Conservation (phyloP, 768 basidiomycete genomes). For the Pulveroboletus sp. region DNA sequence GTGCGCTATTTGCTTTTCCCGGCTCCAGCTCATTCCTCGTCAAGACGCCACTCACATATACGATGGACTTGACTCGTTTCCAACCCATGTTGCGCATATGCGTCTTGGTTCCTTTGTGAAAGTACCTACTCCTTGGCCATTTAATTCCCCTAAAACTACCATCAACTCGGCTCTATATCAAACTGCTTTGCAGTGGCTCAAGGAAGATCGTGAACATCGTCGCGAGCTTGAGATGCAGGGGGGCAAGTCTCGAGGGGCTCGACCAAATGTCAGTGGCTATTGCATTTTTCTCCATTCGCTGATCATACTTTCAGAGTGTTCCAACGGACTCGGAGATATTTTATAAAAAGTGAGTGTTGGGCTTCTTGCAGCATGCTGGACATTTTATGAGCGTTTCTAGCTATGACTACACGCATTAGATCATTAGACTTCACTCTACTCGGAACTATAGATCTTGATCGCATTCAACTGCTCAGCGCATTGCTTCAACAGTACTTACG, state of each 20-base stretch:
- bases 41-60: slow-evolving; percentile 97
- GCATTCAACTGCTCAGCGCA: slow-evolving; percentile 12
- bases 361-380: background rate
- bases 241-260: slow-evolving; percentile 60
- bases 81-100: slow-evolving; percentile 93
- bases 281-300: background rate
- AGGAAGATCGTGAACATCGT: slow-evolving; percentile 72
- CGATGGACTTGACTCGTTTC: slow-evolving; percentile 88
- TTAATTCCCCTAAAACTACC: slow-evolving; percentile 30
- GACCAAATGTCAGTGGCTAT: slow-evolving; percentile 45
- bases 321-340: slow-evolving; percentile 82
- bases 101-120: slow-evolving; percentile 74
- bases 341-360: slow-evolving; percentile 66
- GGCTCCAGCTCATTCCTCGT: slow-evolving; percentile 3
- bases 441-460: background rate
- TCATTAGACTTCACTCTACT: slow-evolving; percentile 17
- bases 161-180: slow-evolving; percentile 48
- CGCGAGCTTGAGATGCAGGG: slow-evolving; percentile 55
- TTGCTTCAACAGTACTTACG: slow-evolving; percentile 16
- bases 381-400: slow-evolving; percentile 29
- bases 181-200: slow-evolving; percentile 84
- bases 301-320: slow-evolving; percentile 39
- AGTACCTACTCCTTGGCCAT: slow-evolving; percentile 69
- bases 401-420: slow-evolving; percentile 48
- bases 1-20: slow-evolving; percentile 23